Evolutionary conservation across 2,329 filamentous ascomycete genomes (phyloP).

Genomic region (Sarocladium oryzae): DNA sequence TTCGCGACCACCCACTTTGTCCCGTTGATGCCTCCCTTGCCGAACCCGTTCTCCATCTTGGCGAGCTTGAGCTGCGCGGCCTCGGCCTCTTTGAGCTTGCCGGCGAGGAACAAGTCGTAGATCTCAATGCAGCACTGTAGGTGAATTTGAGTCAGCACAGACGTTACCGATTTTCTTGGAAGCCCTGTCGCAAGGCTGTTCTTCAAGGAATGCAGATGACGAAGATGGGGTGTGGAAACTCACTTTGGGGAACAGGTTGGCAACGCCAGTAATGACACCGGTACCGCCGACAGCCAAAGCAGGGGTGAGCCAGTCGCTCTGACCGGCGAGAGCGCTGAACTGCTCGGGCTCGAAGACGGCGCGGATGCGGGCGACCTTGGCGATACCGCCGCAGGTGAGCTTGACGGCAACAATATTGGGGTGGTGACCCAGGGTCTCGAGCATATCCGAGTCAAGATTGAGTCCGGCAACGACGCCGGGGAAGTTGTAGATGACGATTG

Average conservation of each 20-base stretch:
- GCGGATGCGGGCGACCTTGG: conserved; percentile 59
- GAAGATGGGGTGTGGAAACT: conserved; percentile 22
- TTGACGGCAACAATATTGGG: conserved; percentile 65
- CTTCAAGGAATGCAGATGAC: too few species aligned
- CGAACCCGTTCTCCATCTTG: conserved; percentile 49
- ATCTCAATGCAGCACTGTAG: conserved; percentile 36
- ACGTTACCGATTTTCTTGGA: not conserved
- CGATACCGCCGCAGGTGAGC: conserved; percentile 68
- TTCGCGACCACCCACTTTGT: conserved; percentile 55
- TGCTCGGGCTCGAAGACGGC: conserved; percentile 41
- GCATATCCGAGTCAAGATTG: conserved; percentile 61
- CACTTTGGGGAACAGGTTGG: conserved; percentile 54
- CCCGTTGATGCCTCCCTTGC: conserved; percentile 52
- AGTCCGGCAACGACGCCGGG: conserved; percentile 60
- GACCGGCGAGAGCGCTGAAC: conserved; percentile 63
- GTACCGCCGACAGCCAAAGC: conserved; percentile 51
- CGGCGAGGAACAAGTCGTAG: conserved; percentile 40
- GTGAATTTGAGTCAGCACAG: not conserved
- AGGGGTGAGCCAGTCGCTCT: conserved; percentile 65
- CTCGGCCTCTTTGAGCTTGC: conserved; percentile 40
- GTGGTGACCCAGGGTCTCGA: conserved; percentile 50
- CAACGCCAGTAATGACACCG: conserved; percentile 57
- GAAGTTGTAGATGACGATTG: conserved; percentile 68
- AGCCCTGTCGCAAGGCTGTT: too few species aligned
- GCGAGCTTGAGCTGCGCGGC: conserved; percentile 44